A percentile compares a stretch with the other conserved stretches of the same genome.
phyloP scores from a whole-genome alignment of 75 land plant genomes.

The Selaginella moellendorffii region DNA sequence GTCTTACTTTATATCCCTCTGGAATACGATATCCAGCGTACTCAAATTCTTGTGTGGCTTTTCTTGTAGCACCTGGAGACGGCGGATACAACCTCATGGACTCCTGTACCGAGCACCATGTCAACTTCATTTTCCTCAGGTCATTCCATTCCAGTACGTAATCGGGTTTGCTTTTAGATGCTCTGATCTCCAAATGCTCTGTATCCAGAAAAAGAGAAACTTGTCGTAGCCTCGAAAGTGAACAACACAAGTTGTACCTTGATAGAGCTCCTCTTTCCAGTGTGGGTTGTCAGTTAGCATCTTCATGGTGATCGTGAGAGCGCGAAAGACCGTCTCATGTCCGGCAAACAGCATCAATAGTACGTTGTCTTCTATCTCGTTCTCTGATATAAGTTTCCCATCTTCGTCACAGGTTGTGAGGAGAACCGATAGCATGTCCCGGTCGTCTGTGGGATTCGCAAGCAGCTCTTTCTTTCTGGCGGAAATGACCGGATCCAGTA shows the following conservation, averaged over 20 bases:
- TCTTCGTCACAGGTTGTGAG: too few species aligned
- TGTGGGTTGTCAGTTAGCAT: conserved; percentile 30
- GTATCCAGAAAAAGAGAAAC: too few species aligned
- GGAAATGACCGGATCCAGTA: too few species aligned
- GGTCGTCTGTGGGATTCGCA: too few species aligned
- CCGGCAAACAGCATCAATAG: conserved; percentile 28
- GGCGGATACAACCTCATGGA: conserved; percentile 30
- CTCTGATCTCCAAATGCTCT: too few species aligned
- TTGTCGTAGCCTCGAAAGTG: too few species aligned
- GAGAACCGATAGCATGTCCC: too few species aligned
- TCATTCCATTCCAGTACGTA: too few species aligned
- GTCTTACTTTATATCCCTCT: conserved; percentile 38
- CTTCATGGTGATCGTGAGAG: conserved; percentile 20
- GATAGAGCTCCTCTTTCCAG: conserved; percentile 7
- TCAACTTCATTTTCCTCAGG: conserved; percentile 51
- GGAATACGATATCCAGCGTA: conserved; percentile 42
- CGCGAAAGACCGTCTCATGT: conserved; percentile 37
- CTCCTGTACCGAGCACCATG: conserved; percentile 38
- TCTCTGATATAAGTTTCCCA: too few species aligned
- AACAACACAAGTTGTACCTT: too few species aligned
- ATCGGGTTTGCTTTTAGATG: too few species aligned
- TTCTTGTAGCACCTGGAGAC: conserved; percentile 25
- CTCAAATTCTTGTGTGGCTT: conserved; percentile 28
- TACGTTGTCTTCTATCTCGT: conserved; percentile 35
- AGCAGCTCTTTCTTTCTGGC: too few species aligned